Percentiles rank a stretch among this genome's conserved stretches.
phyloP scores from a whole-genome alignment of 805 yeast genomes.

The Spathaspora girioi region DNA sequence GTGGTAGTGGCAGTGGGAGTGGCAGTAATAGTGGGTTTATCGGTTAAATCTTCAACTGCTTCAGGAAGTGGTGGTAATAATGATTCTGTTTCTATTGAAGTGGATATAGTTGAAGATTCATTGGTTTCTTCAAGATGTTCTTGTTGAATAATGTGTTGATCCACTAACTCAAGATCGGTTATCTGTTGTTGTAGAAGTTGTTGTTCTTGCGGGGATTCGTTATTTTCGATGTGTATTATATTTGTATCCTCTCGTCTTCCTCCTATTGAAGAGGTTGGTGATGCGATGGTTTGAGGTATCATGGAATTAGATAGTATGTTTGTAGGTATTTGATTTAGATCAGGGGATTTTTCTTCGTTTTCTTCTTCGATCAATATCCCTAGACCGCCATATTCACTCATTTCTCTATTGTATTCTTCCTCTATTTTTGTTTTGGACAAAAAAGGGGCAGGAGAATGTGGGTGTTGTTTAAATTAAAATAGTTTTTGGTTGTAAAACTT shows the following conservation, averaged over 20 bases:
- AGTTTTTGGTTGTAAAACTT: too few relatives aligned
- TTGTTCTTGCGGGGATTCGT: background rate
- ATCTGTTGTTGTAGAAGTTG: background rate
- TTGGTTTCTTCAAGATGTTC: background rate
- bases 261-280: background rate
- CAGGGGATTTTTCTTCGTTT: slow-evolving; percentile 6
- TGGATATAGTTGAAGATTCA: background rate
- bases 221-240: background rate
- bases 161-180: background rate
- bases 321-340: background rate
- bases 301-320: background rate
- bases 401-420: background rate
- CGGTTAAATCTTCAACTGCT: slow-evolving; percentile 12
- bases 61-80: slow-evolving; percentile 29
- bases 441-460: background rate
- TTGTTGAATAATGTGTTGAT: background rate
- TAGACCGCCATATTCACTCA: slow-evolving; percentile 18
- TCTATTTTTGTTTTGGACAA: background rate
- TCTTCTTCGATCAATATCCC: slow-evolving; percentile 32
- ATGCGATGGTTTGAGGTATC: background rate
- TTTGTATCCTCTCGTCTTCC: too few relatives aligned
- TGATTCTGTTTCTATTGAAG: slow-evolving; percentile 11
- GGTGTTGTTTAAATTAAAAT: background rate
- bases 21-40: background rate
- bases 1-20: slow-evolving; percentile 1